Conservation (phyloP, 805 yeast species). For the Yamadazyma phyllophila region DNA sequence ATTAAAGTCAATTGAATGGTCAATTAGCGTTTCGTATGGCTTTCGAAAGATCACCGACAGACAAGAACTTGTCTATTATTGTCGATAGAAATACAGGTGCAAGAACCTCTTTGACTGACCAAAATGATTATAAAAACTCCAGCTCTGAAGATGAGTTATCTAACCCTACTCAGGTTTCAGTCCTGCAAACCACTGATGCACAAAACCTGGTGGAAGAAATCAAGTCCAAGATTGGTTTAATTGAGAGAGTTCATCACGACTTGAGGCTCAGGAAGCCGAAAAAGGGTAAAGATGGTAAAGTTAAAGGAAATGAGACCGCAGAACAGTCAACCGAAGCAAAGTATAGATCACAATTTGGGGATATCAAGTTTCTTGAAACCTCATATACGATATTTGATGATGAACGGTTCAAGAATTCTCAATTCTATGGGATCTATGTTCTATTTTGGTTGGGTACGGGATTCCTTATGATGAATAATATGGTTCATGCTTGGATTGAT, state of each 20-base stretch:
- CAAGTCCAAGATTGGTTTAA: constrained; percentile 9
- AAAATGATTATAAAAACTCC: constrained; percentile 15
- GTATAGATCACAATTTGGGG: constrained; percentile 53
- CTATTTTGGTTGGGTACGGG: constrained; percentile 73
- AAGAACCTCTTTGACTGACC: constrained; percentile 18
- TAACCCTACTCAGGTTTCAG: neutral
- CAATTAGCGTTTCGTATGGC: neutral
- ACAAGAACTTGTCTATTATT: constrained; percentile 17
- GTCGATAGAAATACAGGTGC: constrained; percentile 17
- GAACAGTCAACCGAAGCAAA: constrained; percentile 10
- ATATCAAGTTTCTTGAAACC: constrained; percentile 43
- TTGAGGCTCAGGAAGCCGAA: constrained; percentile 4
- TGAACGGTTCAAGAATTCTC: constrained; percentile 39
- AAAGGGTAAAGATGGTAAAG: constrained; percentile 12
- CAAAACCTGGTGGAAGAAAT: constrained; percentile 6
- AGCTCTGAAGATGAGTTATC: constrained; percentile 6
- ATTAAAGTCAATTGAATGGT: too few species aligned
- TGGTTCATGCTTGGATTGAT: constrained; percentile 51
- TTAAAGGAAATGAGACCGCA: neutral
- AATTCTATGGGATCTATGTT: constrained; percentile 78
- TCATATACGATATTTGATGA: constrained; percentile 55
- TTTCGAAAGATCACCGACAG: constrained; percentile 15
- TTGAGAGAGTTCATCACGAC: constrained; percentile 9
- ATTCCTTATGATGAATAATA: constrained; percentile 50
- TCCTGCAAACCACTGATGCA: constrained; percentile 1